phyloP scores from a whole-genome alignment of 768 basidiomycete genomes.

The Paxillus involutus region DNA sequence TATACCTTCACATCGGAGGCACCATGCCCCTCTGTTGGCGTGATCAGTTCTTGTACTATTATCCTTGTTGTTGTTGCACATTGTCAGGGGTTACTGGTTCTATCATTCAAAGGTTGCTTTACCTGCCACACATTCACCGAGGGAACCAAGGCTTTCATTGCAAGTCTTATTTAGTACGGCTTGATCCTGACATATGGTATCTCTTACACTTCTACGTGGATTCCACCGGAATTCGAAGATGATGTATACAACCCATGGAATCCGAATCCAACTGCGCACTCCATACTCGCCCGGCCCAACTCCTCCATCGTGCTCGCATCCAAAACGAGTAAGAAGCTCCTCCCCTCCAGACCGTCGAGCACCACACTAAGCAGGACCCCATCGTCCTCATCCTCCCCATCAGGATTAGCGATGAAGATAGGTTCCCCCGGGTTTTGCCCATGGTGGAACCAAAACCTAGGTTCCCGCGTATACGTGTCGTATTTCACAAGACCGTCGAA shows the following conservation, averaged over 20 bases:
- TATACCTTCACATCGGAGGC: too few species aligned
- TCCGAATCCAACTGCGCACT: slow-evolving; percentile 21
- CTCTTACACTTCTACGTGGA: not conserved
- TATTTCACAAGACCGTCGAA: slow-evolving; percentile 26
- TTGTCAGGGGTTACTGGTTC: too few species aligned
- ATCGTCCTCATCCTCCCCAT: slow-evolving; percentile 21
- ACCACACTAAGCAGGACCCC: slow-evolving; percentile 28
- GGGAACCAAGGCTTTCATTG: too few species aligned
- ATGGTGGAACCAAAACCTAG: slow-evolving; percentile 11
- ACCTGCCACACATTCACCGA: too few species aligned
- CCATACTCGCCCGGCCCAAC: slow-evolving; percentile 25
- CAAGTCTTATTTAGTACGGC: too few species aligned
- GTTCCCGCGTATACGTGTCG: slow-evolving; percentile 14
- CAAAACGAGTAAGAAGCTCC: slow-evolving; percentile 24
- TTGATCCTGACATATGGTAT: too few species aligned
- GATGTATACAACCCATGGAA: slow-evolving; percentile 21
- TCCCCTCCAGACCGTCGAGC: slow-evolving; percentile 16
- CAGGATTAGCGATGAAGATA: slow-evolving; percentile 26
- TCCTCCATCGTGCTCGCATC: slow-evolving; percentile 28
- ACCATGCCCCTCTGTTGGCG: too few species aligned
- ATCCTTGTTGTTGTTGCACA: too few species aligned
- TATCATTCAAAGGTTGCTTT: too few species aligned
- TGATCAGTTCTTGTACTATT: too few species aligned
- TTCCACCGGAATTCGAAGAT: not conserved
- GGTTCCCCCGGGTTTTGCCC: slow-evolving; percentile 25